Evolutionary conservation across 2,329 filamentous ascomycete species (phyloP).

Genomic region (Ophiocordyceps robertsii): DNA sequence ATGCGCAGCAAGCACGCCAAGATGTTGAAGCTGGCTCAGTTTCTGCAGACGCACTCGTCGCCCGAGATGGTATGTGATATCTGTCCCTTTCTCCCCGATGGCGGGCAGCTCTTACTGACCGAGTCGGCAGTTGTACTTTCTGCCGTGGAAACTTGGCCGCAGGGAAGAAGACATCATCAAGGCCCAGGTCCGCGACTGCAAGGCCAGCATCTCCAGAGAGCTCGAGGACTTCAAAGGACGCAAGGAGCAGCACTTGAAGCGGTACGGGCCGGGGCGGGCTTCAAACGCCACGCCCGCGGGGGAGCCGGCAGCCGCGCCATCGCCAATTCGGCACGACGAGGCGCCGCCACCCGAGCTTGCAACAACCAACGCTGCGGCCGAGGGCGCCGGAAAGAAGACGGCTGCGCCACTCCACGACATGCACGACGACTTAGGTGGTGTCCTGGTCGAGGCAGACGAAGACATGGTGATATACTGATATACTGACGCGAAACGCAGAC

Average conservation of each 20-base stretch:
- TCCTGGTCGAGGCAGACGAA: slow-evolving; percentile 74
- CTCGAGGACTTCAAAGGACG: slow-evolving; percentile 43
- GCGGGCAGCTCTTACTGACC: background rate
- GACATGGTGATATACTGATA: slow-evolving; percentile 81
- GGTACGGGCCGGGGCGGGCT: slow-evolving; percentile 10
- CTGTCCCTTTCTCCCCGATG: background rate
- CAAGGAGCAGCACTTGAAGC: slow-evolving; percentile 24
- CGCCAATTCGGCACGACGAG: background rate
- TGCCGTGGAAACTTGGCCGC: slow-evolving; percentile 62
- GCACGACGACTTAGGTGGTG: slow-evolving; percentile 61
- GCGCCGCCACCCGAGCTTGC: slow-evolving; percentile 2
- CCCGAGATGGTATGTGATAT: slow-evolving; percentile 56
- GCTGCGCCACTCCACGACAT: slow-evolving; percentile 24
- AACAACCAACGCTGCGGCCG: background rate
- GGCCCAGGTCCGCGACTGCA: slow-evolving; percentile 52
- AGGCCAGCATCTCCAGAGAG: slow-evolving; percentile 52
- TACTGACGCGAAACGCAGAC: background rate
- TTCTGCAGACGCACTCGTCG: slow-evolving; percentile 55
- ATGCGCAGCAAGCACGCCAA: slow-evolving; percentile 65
- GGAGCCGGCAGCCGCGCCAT: slow-evolving; percentile 11
- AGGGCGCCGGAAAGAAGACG: background rate
- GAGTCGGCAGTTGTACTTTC: slow-evolving; percentile 58
- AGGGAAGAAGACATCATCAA: slow-evolving; percentile 60
- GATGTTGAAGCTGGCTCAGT: slow-evolving; percentile 57
- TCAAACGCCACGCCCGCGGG: slow-evolving; percentile 15